Percentiles rank a stretch among this genome's conserved stretches.
These are phyloP conservation scores for Usnea hakonensis DNA, from an alignment of 495 filamentous ascomycete species.

Conservation along the genomic window DNA sequence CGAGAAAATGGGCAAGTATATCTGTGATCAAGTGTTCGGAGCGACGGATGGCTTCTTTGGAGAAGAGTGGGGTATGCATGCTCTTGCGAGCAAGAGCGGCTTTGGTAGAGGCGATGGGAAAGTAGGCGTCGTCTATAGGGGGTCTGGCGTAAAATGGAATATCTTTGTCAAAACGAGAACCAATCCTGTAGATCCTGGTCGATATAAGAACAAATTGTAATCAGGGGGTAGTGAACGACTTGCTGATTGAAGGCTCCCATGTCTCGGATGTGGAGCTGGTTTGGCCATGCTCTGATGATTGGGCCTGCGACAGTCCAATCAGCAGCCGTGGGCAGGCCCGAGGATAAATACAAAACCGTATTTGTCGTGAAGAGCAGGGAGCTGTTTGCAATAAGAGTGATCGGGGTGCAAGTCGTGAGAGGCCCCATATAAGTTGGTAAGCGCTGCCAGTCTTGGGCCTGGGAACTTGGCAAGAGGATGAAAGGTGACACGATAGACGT, in stretches of 20 bases:
- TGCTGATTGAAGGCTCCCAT: background rate
- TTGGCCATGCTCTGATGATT: background rate
- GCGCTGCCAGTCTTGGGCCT: slow-evolving; percentile 11
- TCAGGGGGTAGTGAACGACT: background rate
- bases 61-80: background rate
- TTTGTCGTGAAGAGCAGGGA: background rate
- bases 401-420: background rate
- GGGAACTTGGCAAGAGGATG: slow-evolving; percentile 21
- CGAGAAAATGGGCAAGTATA: background rate
- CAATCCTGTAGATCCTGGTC: background rate
- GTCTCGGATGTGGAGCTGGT: background rate
- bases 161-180: background rate
- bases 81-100: background rate
- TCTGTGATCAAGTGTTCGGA: background rate
- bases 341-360: background rate
- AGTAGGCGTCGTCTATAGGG: background rate
- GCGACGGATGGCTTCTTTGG: background rate
- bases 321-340: background rate
- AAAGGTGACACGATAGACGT: slow-evolving; percentile 7
- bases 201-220: background rate
- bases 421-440: slow-evolving; percentile 18
- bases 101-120: background rate
- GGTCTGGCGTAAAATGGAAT: background rate
- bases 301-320: background rate
- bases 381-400: background rate